Percentiles rank a stretch among this genome's conserved stretches.
Conservation (phyloP, 2,329 filamentous ascomycete genomes). For the Aspergillus felis region DNA sequence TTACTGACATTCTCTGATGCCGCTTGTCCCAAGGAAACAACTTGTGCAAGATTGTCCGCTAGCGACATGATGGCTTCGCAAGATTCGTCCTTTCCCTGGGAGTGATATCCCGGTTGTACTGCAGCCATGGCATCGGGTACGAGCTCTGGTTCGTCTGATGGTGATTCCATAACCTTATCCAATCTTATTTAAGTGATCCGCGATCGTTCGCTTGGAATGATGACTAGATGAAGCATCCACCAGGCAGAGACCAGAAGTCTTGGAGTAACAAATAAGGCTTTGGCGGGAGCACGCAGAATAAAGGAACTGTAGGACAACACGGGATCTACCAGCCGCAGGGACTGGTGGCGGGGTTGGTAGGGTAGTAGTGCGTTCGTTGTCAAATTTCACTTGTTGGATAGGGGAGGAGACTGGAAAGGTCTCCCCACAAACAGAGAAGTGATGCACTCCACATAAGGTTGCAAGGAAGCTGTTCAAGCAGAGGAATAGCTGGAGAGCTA, state of each 20-base stretch:
- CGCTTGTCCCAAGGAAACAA: background rate
- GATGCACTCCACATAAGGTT: background rate
- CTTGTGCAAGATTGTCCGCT: background rate
- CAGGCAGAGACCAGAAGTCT: background rate
- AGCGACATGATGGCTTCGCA: constrained; percentile 3
- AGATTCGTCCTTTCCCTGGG: constrained; percentile 8
- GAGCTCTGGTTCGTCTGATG: constrained; percentile 29
- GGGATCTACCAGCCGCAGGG: background rate
- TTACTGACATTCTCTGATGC: background rate
- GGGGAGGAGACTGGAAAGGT: background rate
- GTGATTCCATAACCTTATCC: constrained; percentile 18
- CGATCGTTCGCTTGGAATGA: background rate
- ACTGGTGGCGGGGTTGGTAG: background rate
- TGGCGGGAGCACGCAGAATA: background rate
- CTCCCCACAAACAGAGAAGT: background rate
- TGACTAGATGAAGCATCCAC: background rate
- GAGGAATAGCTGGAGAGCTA: background rate
- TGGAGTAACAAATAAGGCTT: background rate
- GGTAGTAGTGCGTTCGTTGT: constrained; percentile 28
- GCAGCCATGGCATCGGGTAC: constrained; percentile 21
- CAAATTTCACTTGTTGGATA: background rate
- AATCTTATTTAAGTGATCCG: constrained; percentile 4
- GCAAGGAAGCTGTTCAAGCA: background rate
- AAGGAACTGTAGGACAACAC: background rate
- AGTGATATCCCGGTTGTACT: constrained; percentile 8